phyloP scores from a whole-genome alignment of 2,329 filamentous ascomycete genomes.

The Fonsecaea monophora region DNA sequence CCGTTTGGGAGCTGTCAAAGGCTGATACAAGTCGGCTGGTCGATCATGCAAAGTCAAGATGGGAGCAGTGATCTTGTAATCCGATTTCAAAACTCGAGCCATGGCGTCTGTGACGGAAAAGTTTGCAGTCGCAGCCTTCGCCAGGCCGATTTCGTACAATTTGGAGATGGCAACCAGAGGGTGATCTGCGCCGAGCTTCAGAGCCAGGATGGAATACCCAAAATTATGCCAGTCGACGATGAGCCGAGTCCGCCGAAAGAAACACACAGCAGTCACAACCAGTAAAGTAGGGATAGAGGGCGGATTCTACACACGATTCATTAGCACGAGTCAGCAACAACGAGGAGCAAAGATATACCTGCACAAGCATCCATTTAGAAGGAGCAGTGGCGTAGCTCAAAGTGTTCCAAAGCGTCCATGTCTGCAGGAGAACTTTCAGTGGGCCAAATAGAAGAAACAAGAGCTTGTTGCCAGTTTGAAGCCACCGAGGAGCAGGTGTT shows the following conservation, averaged over 20 bases:
- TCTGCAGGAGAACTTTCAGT: conserved; percentile 84
- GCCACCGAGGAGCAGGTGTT: conserved; percentile 67
- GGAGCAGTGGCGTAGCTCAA: conserved; percentile 78
- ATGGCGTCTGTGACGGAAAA: conserved; percentile 91
- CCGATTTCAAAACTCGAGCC: conserved; percentile 71
- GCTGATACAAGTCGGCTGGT: conserved; percentile 81
- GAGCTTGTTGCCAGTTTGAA: conserved; percentile 71
- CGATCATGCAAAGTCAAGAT: conserved; percentile 83
- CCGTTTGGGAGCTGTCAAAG: conserved; percentile 62
- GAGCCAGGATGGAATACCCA: conserved; percentile 86
- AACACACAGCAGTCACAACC: conserved; percentile 74
- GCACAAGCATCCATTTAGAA: conserved; percentile 83
- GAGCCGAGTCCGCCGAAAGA: conserved; percentile 78
- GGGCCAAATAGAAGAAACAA: conserved; percentile 81
- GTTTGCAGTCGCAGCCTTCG: conserved; percentile 72
- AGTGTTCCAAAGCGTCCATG: conserved; percentile 71
- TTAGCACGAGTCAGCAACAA: conserved; percentile 30
- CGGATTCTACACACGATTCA: conserved; percentile 70
- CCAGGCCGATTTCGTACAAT: conserved; percentile 77
- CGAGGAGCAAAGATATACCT: conserved; percentile 55
- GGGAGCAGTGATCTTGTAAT: conserved; percentile 69
- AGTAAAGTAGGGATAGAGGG: conserved; percentile 91
- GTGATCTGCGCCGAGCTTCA: conserved; percentile 68
- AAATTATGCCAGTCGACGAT: conserved; percentile 99
- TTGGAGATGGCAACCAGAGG: conserved; percentile 79